Conservation (phyloP, 306 rosid genomes). For the Quercus rubra region DNA sequence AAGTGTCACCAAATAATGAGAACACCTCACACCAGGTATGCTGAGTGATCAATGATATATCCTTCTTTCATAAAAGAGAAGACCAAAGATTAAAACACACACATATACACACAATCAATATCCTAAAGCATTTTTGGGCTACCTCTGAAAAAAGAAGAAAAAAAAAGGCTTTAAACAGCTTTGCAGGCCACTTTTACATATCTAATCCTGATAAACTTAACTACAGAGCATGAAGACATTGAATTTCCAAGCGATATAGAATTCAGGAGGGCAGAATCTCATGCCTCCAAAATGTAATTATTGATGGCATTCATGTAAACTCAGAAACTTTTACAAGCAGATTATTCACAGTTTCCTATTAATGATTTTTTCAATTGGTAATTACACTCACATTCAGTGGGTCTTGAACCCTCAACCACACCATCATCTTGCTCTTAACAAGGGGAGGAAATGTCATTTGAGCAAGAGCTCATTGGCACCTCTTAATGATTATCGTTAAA, state of each 20-base stretch:
- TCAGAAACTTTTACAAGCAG: constrained; percentile 18
- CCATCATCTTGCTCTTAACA: background rate
- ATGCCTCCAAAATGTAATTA: constrained; percentile 9
- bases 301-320: constrained; percentile 11
- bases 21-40: background rate
- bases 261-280: background rate
- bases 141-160: background rate
- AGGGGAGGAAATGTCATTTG: no score
- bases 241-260: background rate
- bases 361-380: no score
- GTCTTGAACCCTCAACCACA: background rate
- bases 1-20: background rate
- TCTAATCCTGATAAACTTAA: background rate
- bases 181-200: background rate
- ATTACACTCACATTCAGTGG: no score
- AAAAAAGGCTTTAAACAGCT: background rate
- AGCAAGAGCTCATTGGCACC: no score
- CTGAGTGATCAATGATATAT: background rate
- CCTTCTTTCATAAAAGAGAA: background rate
- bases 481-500: background rate
- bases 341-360: background rate
- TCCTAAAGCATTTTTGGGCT: background rate
- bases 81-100: background rate
- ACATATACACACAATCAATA: background rate
- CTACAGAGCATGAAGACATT: background rate